Conservation (phyloP, 306 rosid species). For the Ceratonia siliqua region DNA sequence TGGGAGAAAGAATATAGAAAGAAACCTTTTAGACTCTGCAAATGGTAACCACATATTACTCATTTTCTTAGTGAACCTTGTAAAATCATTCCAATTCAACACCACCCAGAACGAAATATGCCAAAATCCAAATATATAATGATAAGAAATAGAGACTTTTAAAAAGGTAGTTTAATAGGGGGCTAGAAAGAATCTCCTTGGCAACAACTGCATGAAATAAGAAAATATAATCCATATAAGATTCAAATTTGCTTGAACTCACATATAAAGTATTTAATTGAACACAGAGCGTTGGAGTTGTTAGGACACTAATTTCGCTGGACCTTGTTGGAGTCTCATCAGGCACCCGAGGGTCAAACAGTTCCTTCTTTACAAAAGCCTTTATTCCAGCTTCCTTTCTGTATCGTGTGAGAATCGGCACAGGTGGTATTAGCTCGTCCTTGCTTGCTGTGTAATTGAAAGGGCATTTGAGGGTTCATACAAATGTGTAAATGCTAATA, state of each 20-base stretch:
- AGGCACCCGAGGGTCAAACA: slow-evolving; percentile 81
- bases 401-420: slow-evolving; percentile 90
- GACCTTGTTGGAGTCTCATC: slow-evolving; percentile 81
- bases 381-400: slow-evolving; percentile 89
- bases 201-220: not conserved
- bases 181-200: not conserved
- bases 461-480: slow-evolving; percentile 30
- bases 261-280: slow-evolving; percentile 89
- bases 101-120: too few relatives aligned
- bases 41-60: not conserved
- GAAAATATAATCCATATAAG: slow-evolving; percentile 23
- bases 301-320: slow-evolving; percentile 66
- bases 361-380: slow-evolving; percentile 97
- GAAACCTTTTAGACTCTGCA: not conserved
- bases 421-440: slow-evolving; percentile 90
- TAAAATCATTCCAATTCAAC: not conserved
- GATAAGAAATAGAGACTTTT: not conserved
- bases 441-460: slow-evolving; percentile 72
- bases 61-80: not conserved
- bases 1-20: not conserved
- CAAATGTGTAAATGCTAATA: not conserved
- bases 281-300: slow-evolving; percentile 87
- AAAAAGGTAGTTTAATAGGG: not conserved
- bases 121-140: not conserved
- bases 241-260: slow-evolving; percentile 50